These are phyloP conservation scores for Talaromyces sp. DNA, from an alignment of 2,329 filamentous ascomycete species.

Conservation along the genomic window DNA sequence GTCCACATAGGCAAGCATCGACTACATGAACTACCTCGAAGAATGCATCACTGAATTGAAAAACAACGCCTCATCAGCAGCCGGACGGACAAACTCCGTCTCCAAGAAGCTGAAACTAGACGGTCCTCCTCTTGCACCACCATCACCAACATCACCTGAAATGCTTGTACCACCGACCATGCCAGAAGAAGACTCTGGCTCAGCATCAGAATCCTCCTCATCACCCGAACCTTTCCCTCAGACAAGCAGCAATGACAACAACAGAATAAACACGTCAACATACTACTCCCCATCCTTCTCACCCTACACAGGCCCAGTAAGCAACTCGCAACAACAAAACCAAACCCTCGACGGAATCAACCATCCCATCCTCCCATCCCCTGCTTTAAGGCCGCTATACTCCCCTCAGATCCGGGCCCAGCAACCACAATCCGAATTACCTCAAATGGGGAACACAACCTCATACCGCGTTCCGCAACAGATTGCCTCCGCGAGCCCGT, in stretches of 20 bases:
- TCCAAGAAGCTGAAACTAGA: conserved; percentile 15
- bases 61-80: conserved; percentile 37
- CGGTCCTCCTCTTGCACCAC: conserved; percentile 22
- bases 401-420: conserved; percentile 13
- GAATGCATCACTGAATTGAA: conserved; percentile 81
- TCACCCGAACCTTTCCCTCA: conserved; percentile 34
- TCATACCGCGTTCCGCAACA: conserved; percentile 24
- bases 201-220: conserved; percentile 26
- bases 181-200: conserved; percentile 23
- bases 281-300: conserved; percentile 32
- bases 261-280: conserved; percentile 19
- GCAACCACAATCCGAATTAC: background rate
- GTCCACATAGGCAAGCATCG: conserved; percentile 76
- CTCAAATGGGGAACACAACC: conserved; percentile 15
- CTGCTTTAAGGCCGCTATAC: conserved; percentile 32
- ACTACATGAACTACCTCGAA: conserved; percentile 92
- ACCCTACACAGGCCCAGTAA: conserved; percentile 24
- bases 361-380: conserved; percentile 36
- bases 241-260: background rate
- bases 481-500: conserved; percentile 21
- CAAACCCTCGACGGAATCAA: conserved; percentile 15
- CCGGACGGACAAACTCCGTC: conserved; percentile 20
- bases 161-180: conserved; percentile 25
- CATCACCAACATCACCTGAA: conserved; percentile 37
- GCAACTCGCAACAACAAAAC: background rate